Evolutionary conservation across 441 rosid genomes (phyloP).

Genomic region (Omphalea diandra): DNA sequence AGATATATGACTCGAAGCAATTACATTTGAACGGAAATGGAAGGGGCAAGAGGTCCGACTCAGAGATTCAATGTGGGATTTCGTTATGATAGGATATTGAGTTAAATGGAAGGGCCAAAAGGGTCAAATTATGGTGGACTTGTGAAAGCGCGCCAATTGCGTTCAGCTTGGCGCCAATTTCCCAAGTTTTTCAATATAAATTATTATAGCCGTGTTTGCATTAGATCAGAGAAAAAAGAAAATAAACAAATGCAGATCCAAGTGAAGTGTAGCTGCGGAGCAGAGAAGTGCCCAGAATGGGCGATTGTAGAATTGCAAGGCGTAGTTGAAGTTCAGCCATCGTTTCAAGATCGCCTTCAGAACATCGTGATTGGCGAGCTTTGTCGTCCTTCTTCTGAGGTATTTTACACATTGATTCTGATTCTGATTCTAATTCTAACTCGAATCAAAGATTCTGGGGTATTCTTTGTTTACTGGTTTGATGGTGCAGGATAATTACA

Average conservation of each 20-base stretch:
- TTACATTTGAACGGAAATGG: too few relatives aligned
- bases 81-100: too few relatives aligned
- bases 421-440: too few relatives aligned
- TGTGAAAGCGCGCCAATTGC: slow-evolving; percentile 12
- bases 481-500: slow-evolving; percentile 51
- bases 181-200: too few relatives aligned
- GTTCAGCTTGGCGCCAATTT: slow-evolving; percentile 26
- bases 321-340: slow-evolving; percentile 63
- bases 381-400: slow-evolving; percentile 76
- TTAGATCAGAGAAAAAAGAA: too few relatives aligned
- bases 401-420: slow-evolving; percentile 6
- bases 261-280: slow-evolving; percentile 76
- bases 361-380: slow-evolving; percentile 76
- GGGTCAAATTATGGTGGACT: too few relatives aligned
- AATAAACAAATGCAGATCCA: slow-evolving; percentile 57
- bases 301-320: slow-evolving; percentile 85
- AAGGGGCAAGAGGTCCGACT: too few relatives aligned
- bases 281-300: slow-evolving; percentile 79
- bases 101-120: too few relatives aligned
- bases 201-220: too few relatives aligned
- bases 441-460: not conserved
- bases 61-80: too few relatives aligned
- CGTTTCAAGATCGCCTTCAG: slow-evolving; percentile 55
- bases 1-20: too few relatives aligned
- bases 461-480: not conserved